phyloP scores from a whole-genome alignment of 2,329 filamentous ascomycete genomes.

The Trichoderma citrinoviride region DNA sequence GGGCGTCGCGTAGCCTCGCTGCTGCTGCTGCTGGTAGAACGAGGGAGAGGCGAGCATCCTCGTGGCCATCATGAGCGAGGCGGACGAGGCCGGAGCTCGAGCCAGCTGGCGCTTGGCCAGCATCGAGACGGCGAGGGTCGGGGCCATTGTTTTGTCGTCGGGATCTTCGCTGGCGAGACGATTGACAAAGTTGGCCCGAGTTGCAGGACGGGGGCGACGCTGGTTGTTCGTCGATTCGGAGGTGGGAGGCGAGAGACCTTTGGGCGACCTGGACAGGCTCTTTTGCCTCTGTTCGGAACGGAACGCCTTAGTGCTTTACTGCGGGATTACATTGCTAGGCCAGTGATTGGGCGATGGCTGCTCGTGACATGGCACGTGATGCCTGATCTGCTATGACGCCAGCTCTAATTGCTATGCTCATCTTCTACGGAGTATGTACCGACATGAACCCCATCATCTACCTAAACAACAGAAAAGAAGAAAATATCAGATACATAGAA shows the following conservation, averaged over 20 bases:
- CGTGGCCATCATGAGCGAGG: conserved; percentile 24
- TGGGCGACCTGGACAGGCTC: conserved; percentile 26
- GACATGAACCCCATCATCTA: not conserved
- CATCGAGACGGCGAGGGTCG: conserved; percentile 34
- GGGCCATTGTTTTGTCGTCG: conserved; percentile 32
- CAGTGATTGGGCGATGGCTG: conserved; percentile 35
- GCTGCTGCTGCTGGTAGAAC: conserved; percentile 27
- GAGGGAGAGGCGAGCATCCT: conserved; percentile 15
- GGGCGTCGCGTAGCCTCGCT: conserved; percentile 61
- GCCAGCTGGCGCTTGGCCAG: conserved; percentile 38
- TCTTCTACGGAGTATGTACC: too few species aligned
- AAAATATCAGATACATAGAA: not conserved
- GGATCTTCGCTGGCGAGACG: conserved; percentile 23
- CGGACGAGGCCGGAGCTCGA: conserved; percentile 28
- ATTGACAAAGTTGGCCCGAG: conserved; percentile 32
- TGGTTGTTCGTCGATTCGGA: conserved; percentile 18
- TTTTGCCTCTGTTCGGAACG: conserved; percentile 1
- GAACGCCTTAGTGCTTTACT: conserved; percentile 24
- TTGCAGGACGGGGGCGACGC: too few species aligned
- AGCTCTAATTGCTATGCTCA: not conserved
- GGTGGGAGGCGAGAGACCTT: conserved; percentile 25
- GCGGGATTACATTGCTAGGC: conserved; percentile 42
- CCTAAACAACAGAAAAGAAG: not conserved
- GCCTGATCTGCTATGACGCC: not conserved
- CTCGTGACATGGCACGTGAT: conserved; percentile 36